Evolutionary conservation across 1,139 yeast species (phyloP).

Genomic region (Blastobotrys elegans): DNA sequence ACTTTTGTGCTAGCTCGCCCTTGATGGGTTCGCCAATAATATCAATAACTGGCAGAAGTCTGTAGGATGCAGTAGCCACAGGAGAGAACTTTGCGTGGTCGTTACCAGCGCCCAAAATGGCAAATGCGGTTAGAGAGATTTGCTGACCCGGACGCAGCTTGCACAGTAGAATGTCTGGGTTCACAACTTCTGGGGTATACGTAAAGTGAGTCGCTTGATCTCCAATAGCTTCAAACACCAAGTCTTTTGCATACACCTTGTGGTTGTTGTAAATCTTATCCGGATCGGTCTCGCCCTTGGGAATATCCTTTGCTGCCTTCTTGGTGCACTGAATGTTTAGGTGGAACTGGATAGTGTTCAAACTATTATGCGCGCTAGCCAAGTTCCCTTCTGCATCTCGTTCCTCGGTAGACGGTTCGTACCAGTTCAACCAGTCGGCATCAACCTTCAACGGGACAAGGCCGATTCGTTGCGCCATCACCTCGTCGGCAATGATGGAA

Average conservation of each 20-base stretch:
- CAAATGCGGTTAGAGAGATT: slow-evolving; percentile 83
- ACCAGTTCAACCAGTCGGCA: slow-evolving; percentile 65
- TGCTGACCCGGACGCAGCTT: slow-evolving; percentile 97
- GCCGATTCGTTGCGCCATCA: slow-evolving; percentile 91
- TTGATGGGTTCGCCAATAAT: slow-evolving; percentile 61
- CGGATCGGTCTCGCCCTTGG: slow-evolving; percentile 75
- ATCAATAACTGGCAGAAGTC: slow-evolving; percentile 87
- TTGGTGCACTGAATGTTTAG: slow-evolving; percentile 79
- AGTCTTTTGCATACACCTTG: slow-evolving; percentile 80
- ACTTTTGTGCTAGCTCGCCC: slow-evolving; percentile 72
- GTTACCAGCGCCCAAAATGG: slow-evolving; percentile 84
- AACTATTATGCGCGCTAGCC: slow-evolving; percentile 52
- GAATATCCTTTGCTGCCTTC: slow-evolving; percentile 63
- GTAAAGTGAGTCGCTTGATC: slow-evolving; percentile 75
- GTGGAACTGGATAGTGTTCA: slow-evolving; percentile 80
- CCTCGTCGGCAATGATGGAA: slow-evolving; percentile 95
- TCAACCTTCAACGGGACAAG: slow-evolving; percentile 84
- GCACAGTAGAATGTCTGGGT: slow-evolving; percentile 84
- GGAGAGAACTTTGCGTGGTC: slow-evolving; percentile 98
- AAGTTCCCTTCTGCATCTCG: slow-evolving; percentile 14
- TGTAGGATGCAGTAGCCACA: slow-evolving; percentile 94
- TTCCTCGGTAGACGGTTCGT: slow-evolving; percentile 52
- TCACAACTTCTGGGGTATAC: slow-evolving; percentile 42
- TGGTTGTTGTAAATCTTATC: slow-evolving; percentile 77
- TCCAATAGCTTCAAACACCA: slow-evolving; percentile 89